A percentile compares a stretch with the other conserved stretches of the same genome.
phyloP scores from a whole-genome alignment of 768 basidiomycete genomes.

The Leccinum variicolor region DNA sequence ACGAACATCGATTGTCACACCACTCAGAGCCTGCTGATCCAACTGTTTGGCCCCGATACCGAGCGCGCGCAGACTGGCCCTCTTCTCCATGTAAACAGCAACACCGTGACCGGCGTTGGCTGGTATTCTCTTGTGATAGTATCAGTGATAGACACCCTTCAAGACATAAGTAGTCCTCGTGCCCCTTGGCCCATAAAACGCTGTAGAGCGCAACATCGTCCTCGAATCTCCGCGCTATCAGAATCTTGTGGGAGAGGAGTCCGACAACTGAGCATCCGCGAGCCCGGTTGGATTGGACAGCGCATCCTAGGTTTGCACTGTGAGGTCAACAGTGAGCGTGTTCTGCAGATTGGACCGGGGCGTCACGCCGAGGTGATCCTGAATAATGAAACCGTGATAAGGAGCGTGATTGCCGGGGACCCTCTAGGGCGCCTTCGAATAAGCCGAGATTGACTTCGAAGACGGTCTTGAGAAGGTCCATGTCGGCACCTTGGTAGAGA shows the following conservation, averaged over 20 bases:
- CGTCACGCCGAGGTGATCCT: constrained; percentile 97
- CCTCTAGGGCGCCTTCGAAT: constrained; percentile 71
- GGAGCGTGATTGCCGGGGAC: constrained; percentile 66
- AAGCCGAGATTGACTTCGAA: constrained; percentile 96
- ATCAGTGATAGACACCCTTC: constrained; percentile 79
- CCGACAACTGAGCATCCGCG: constrained; percentile 67
- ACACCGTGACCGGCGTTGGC: constrained; percentile 74
- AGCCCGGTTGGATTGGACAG: constrained; percentile 88
- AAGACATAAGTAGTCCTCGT: constrained; percentile 67
- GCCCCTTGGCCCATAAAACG: constrained; percentile 71
- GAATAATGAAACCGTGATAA: constrained; percentile 89
- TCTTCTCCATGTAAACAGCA: constrained; percentile 95
- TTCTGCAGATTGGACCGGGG: constrained; percentile 80
- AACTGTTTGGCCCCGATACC: constrained; percentile 73
- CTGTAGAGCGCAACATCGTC: constrained; percentile 56
- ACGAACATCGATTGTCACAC: constrained; percentile 74
- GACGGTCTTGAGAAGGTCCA: constrained; percentile 97
- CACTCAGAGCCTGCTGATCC: constrained; percentile 71
- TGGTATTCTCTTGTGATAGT: constrained; percentile 73
- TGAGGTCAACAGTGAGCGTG: constrained; percentile 85
- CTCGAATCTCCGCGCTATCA: constrained; percentile 89
- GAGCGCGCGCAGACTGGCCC: constrained; percentile 66
- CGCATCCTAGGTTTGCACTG: constrained; percentile 81
- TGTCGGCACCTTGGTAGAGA: constrained; percentile 97
- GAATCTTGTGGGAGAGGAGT: constrained; percentile 93